Evolutionary conservation across 2,329 filamentous ascomycete genomes (phyloP), one percentile per base, ranked within the genome.

Genomic region (Scopulariopsis brevicaulis): DNA sequence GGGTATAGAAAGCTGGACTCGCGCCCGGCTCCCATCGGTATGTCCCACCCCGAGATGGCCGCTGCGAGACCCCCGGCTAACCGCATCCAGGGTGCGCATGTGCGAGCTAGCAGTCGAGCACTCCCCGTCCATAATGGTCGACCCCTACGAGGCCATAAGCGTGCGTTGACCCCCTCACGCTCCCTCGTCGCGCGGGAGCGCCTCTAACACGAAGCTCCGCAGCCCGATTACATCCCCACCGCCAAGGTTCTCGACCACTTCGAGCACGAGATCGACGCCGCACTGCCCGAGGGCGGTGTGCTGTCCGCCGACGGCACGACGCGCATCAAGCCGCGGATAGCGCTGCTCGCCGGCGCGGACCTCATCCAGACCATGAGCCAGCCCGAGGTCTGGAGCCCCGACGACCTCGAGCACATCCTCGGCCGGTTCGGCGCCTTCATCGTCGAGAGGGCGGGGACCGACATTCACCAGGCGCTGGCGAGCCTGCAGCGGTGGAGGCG

Each of bases 171-270:
- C 28, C 25, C 25, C 55, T 37, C 25, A 10, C 25, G 20, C 25
- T 20, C 15, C 18, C 32, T n/a, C n/a, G n/a, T n/a, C 15, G n/a
- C 35, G 10, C 37, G 24, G 12, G 22, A 28, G 12, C 24, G 10
- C 35, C 37, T 46, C 54, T 55, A 40, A 56, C 37, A 18, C 11
- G 11, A 35, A 25, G 10, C 35, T n/a, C 48, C n/a, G 77, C 87
- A 95, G 73, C 82, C 86, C 66, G 80, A 88, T 63, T 97, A 96
- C 69, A 86, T 90, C 61, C 90, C 91, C 18, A 97, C 93, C 1
- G 93, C 92, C 46, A 82, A 87, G 64, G 92, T 96, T 48, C 77
- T 96, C 54, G 90, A 96, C 67, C 93, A 96, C 72, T 94, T 96
- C 65, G 85, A 95, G 63, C 75, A 93, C 67, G 90, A 96, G 70